phyloP scores from a whole-genome alignment of 164 flowering plant genomes.

The Stephania japonica region DNA sequence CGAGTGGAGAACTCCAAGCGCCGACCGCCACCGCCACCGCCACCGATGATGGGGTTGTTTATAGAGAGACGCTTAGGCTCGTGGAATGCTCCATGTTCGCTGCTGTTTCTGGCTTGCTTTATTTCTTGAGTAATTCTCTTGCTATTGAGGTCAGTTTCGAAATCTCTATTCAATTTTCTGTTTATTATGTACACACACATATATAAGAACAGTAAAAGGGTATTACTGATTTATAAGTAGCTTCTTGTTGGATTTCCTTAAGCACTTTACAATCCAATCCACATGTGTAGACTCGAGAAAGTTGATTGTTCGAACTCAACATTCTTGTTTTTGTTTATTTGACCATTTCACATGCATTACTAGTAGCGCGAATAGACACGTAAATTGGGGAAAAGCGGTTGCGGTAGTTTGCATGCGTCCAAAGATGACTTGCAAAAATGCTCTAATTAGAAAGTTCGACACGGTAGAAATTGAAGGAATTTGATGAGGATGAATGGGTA shows the following conservation, averaged over 20 bases:
- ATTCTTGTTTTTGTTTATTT: too few relatives aligned
- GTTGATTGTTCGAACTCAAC: too few relatives aligned
- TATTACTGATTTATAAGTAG: background rate
- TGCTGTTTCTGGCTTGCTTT: conserved; percentile 67
- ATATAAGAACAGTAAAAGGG: background rate
- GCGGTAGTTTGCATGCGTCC: too few relatives aligned
- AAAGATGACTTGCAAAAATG: too few relatives aligned
- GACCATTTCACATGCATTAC: too few relatives aligned
- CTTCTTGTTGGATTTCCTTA: background rate
- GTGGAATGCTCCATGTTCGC: conserved; percentile 98
- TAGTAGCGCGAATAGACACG: too few relatives aligned
- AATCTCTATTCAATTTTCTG: background rate
- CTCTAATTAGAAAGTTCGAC: too few relatives aligned
- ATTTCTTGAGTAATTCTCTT: conserved; percentile 76
- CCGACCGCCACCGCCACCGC: too few relatives aligned
- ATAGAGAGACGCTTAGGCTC: conserved; percentile 60
- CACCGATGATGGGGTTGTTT: conserved; percentile 38
- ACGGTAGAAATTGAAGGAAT: too few relatives aligned
- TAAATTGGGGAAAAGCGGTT: too few relatives aligned
- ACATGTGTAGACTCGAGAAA: too few relatives aligned
- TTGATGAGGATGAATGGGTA: too few relatives aligned
- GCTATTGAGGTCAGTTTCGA: conserved; percentile 54
- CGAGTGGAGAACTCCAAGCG: conserved; percentile 10
- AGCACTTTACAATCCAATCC: background rate
- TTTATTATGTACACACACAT: background rate